Conservation (phyloP, 768 basidiomycete genomes). For the Gymnopilus junonius region DNA sequence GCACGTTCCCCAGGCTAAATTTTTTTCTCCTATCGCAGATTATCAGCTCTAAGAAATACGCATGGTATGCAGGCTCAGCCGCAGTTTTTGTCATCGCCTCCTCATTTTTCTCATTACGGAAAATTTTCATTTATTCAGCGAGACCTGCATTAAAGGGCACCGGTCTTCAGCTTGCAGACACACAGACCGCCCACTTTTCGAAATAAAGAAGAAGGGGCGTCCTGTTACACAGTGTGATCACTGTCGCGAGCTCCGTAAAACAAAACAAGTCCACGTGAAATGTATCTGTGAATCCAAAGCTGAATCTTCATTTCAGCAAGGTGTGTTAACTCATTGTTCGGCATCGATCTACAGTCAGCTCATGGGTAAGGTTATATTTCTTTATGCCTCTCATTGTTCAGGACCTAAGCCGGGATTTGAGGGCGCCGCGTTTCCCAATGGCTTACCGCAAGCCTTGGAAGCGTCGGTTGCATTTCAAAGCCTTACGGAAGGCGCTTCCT, state of each 20-base stretch:
- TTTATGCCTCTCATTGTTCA: slow-evolving; percentile 30
- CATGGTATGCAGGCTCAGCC: slow-evolving; percentile 61
- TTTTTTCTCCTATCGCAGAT: slow-evolving; percentile 49
- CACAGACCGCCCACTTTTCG: slow-evolving; percentile 84
- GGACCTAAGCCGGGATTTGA: slow-evolving; percentile 61
- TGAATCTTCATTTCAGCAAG: slow-evolving; percentile 56
- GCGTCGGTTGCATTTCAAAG: slow-evolving; percentile 57
- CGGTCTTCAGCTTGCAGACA: slow-evolving; percentile 89
- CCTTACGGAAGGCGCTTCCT: slow-evolving; percentile 51
- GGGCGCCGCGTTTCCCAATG: slow-evolving; percentile 80
- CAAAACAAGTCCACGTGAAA: slow-evolving; percentile 85
- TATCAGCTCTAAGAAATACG: slow-evolving; percentile 79
- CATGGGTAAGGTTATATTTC: slow-evolving; percentile 48
- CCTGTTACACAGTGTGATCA: slow-evolving; percentile 91
- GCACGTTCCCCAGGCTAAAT: background rate
- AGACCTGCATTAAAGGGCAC: slow-evolving; percentile 95
- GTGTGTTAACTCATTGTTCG: slow-evolving; percentile 46
- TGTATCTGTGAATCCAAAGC: slow-evolving; percentile 83
- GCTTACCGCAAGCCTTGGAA: slow-evolving; percentile 73
- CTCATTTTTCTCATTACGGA: slow-evolving; percentile 13
- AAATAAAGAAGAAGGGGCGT: slow-evolving; percentile 93
- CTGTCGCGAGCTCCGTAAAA: slow-evolving; percentile 85
- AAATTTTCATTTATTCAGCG: slow-evolving; percentile 46
- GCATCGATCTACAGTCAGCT: slow-evolving; percentile 33
- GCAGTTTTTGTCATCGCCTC: slow-evolving; percentile 5